Base-by-base conservation (phyloP, 805 yeast species). In the Candida alai region DNA sequence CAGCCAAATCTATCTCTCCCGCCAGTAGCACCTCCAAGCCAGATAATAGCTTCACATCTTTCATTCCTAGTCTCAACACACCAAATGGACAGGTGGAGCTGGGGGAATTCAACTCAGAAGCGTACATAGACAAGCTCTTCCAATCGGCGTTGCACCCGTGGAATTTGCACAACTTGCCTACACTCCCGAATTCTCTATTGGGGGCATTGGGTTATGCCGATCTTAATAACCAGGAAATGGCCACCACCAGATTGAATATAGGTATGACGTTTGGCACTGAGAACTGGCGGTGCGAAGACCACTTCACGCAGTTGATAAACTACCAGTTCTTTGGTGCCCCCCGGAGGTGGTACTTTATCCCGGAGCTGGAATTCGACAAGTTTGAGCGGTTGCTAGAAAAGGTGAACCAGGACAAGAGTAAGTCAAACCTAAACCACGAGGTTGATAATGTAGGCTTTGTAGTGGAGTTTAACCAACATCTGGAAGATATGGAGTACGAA, bases 251-350 rank as follows among this genome's bases (percentile, higher is more conserved):
- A n/a, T 33, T 77, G 23, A 65, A 68, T 28, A 60, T 78, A 8
- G 76, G 74, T 2, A 72, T 73, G 75, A 58, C 76, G 2, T 73
- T 70, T 41, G 68, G 80, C 32, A 56, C 73, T 2, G 70, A 70
- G 33, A 65, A 74, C 28, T 82, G 86, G 86, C 52, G 56, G 14
- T 53, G 68, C 35, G 84, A 76, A 43, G 88, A 81, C 42, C 82
- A 76, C 40, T 74, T 73, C 51, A 52, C 80, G 2, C 76, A 76
- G 28, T 48, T 62, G 8, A 57, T 70, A 19, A 77, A 75, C 47
- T 80, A 68, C 41, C 74, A 69, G 29, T 77, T 76, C 42, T 43
- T 64, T 31, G 89, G 88, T 2, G 72, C 73, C 5, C 47, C 63
- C 10, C 74, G 70, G 47, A 47, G 73, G 13, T 78, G 86, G 84